These are phyloP conservation scores for Nicotiana knightiana DNA, from an alignment of 257 asterid genomes.

Conservation along the genomic window DNA sequence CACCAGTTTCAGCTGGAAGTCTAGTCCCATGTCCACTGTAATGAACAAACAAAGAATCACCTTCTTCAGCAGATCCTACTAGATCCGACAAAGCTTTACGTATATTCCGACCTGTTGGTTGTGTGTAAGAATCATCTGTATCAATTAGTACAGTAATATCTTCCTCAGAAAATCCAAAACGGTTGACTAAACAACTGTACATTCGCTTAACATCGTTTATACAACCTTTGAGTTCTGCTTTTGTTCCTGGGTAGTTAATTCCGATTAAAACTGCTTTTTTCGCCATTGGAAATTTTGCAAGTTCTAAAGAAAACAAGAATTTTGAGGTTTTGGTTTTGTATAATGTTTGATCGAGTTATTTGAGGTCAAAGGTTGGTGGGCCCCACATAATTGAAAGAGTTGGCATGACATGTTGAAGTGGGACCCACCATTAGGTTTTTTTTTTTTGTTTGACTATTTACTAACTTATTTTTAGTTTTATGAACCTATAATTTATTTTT, in stretches of 20 bases:
- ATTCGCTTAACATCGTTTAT: constrained; percentile 84
- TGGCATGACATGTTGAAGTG: background rate
- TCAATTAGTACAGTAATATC: constrained; percentile 72
- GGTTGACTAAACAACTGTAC: constrained; percentile 56
- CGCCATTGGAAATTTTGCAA: constrained; percentile 39
- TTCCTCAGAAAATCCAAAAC: constrained; percentile 77
- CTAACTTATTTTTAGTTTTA: too few species aligned
- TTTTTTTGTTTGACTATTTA: too few species aligned
- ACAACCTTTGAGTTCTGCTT: constrained; percentile 92
- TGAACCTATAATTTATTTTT: too few species aligned
- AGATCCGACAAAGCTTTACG: constrained; percentile 69
- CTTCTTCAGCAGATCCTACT: constrained; percentile 50
- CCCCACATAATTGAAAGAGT: background rate
- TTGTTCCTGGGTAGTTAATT: constrained; percentile 80
- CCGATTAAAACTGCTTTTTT: constrained; percentile 87
- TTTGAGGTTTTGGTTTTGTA: background rate
- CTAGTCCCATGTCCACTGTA: constrained; percentile 98
- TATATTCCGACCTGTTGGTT: constrained; percentile 85
- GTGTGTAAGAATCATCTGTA: constrained; percentile 60
- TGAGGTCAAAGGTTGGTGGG: background rate
- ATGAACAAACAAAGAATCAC: constrained; percentile 80
- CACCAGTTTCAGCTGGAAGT: constrained; percentile 97
- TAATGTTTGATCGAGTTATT: background rate
- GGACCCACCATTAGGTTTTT: background rate
- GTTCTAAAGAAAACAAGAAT: background rate